Base-by-base conservation (phyloP, 148 eudicot genomes). In the Salicornia ramosissima region DNA sequence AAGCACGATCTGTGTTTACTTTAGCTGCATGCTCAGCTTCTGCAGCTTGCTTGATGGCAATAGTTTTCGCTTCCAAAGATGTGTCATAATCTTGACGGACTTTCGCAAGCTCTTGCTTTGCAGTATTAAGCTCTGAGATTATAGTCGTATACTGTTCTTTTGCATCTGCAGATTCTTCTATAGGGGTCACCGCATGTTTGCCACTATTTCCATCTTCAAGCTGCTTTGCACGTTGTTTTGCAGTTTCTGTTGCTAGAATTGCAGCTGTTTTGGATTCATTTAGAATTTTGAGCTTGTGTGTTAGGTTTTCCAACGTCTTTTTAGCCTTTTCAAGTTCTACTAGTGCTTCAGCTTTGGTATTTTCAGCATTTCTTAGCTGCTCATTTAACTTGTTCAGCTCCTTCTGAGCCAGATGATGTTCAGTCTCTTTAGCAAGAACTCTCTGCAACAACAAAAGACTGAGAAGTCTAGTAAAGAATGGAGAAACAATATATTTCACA, bases 341-440 rank as follows among this genome's bases (percentile, higher is more conserved):
- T 30, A 86, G 90, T 55, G 96, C 96, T 69, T 88, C 88, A 39
- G 82, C 74, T 84, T 90, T 93, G 33, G 89, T 90, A 59, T 75
- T 65, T 80, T 93, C 98, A 34, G 95, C 92, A 84, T 85, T 85
- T 70, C 80, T 81, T 43, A 93, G 77, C 71, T 82, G 84, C 64
- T 88, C 95, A 73, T 85, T 90, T 54, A 90, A 80, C 83, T 87
- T 93, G 69, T 80, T 86, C 45, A 93, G 74, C 81, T 93, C 92
- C 80, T 87, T 90, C 65, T 90, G 85, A 54, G 92, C 89, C 76
- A 93, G 66, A 69, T 88, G 96, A 68, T 84, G 80, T 72, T 83
- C 85, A 0, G 90, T 82, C 77, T 90, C 90, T 73, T 90, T 93
- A 36, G 82, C 90, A 77, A 90, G 73, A 28, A 87, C 87, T 75